Evolutionary conservation across 306 rosid species (phyloP).

Genomic region (Vigna mungo): DNA sequence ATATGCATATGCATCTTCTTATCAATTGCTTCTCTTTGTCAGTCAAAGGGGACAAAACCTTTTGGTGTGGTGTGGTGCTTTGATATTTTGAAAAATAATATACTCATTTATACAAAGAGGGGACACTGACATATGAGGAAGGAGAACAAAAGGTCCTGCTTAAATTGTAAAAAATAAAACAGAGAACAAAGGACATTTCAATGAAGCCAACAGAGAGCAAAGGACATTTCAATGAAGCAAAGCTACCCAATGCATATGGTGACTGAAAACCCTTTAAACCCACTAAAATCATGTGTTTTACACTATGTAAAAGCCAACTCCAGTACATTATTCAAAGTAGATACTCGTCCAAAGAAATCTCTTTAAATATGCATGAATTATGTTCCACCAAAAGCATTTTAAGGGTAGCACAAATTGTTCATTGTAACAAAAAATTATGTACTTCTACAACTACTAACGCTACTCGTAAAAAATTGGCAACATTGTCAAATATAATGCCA

Average conservation of each 20-base stretch:
- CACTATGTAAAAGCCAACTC: background rate
- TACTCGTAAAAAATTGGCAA: background rate
- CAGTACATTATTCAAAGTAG: background rate
- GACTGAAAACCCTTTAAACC: background rate
- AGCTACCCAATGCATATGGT: background rate
- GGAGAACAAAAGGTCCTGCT: background rate
- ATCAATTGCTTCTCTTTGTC: background rate
- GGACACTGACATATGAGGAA: background rate
- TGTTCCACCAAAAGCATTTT: background rate
- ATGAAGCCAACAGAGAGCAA: background rate
- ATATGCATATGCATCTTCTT: background rate
- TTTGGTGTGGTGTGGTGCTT: constrained; percentile 1
- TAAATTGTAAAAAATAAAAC: background rate
- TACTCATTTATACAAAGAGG: background rate
- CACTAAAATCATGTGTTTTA: background rate
- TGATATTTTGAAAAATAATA: background rate
- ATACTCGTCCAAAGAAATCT: background rate
- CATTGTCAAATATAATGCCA: background rate
- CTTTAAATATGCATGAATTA: background rate
- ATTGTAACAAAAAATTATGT: background rate
- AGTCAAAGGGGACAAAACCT: background rate
- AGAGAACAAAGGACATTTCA: background rate
- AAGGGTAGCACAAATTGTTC: background rate
- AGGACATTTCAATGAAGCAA: background rate
- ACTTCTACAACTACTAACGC: background rate